These are phyloP conservation scores for Arthonia radiata DNA, from an alignment of 495 filamentous ascomycete species.

Conservation along the genomic window DNA sequence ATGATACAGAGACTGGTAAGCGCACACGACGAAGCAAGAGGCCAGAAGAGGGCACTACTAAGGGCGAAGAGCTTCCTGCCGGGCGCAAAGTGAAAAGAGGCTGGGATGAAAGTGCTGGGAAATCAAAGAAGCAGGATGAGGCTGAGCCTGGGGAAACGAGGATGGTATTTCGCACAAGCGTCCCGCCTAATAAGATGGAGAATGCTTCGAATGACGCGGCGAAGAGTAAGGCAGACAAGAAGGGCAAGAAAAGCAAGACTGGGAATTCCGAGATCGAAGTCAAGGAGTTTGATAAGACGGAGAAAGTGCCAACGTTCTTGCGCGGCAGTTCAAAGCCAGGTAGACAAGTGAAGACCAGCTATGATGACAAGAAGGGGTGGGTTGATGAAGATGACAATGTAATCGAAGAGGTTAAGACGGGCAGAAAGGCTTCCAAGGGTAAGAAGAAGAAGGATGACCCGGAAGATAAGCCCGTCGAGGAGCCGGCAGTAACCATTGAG, in stretches of 20 bases:
- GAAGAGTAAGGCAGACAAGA: conserved; percentile 22
- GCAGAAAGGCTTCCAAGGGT: conserved; percentile 4
- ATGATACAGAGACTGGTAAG: conserved; percentile 17
- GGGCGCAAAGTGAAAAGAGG: conserved; percentile 66
- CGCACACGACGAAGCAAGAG: conserved; percentile 14
- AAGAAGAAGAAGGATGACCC: conserved; percentile 1
- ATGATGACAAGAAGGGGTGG: conserved; percentile 68
- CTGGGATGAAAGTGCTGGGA: conserved; percentile 40
- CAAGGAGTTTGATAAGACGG: conserved; percentile 60
- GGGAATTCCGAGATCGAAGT: conserved; percentile 38
- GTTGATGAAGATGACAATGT: conserved; percentile 54
- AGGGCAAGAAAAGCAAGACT: conserved; percentile 30
- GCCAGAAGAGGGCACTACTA: conserved; percentile 31
- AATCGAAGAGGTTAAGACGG: conserved; percentile 27
- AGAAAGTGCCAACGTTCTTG: conserved; percentile 55
- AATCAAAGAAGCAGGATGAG: conserved; percentile 18
- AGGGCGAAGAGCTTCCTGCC: conserved; percentile 45
- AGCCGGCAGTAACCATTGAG: too few species aligned
- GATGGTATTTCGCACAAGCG: conserved; percentile 11
- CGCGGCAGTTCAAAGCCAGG: conserved; percentile 14
- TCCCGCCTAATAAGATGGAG: conserved; percentile 13
- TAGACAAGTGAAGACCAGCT: conserved; percentile 23
- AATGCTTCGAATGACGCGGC: conserved; percentile 24
- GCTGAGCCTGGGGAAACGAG: too few species aligned
- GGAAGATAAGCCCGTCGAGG: conserved; percentile 5